Conservation (phyloP, 179 eudicot genomes). For the Spinacia oleracea region DNA sequence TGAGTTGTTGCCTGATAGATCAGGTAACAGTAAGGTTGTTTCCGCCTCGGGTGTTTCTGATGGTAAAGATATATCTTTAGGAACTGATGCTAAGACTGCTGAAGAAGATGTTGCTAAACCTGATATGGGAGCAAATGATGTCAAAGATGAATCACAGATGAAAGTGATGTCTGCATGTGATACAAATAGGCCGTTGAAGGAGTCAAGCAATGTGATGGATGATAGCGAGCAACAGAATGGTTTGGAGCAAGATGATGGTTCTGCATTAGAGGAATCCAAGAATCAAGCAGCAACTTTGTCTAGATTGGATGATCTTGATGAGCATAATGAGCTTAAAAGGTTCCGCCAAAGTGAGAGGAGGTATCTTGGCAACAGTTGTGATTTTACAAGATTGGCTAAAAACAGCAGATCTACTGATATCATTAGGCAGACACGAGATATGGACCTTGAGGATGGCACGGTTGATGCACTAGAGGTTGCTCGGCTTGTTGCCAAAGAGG, state of each 20-base stretch:
- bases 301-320: constrained; percentile 33
- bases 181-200: constrained; percentile 12
- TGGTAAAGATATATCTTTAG: constrained; percentile 22
- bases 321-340: constrained; percentile 25
- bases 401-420: constrained; percentile 29
- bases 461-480: constrained; percentile 89
- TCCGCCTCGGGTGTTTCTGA: constrained; percentile 34
- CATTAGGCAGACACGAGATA: constrained; percentile 46
- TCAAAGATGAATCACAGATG: constrained; percentile 24
- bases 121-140: constrained; percentile 25
- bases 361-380: constrained; percentile 35
- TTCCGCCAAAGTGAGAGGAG: constrained; percentile 35
- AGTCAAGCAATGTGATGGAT: constrained; percentile 27
- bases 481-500: constrained; percentile 84
- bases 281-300: constrained; percentile 33
- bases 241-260: constrained; percentile 32
- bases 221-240: constrained; percentile 24
- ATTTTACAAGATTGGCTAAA: constrained; percentile 33
- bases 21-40: constrained; percentile 27
- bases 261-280: constrained; percentile 28
- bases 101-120: constrained; percentile 30
- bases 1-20: constrained; percentile 32
- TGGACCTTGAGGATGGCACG: constrained; percentile 65
- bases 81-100: constrained; percentile 31
- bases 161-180: constrained; percentile 17